Conservation (phyloP, 495 filamentous ascomycete genomes). For the Staphylotrichum tortipilum region DNA sequence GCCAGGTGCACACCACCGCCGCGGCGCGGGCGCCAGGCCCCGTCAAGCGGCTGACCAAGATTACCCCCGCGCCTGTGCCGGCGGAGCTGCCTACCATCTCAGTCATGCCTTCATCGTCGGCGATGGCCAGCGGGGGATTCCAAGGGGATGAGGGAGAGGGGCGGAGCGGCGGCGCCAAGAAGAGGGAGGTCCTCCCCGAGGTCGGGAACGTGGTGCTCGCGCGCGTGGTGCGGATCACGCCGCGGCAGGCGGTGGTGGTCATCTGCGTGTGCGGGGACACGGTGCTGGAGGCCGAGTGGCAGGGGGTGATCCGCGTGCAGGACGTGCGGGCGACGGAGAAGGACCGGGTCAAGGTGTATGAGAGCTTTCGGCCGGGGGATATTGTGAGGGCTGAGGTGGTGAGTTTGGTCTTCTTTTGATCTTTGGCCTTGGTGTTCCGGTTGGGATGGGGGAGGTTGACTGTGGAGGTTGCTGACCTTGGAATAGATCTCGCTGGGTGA, state of each 20-base stretch:
- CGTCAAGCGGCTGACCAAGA: slow-evolving; percentile 48
- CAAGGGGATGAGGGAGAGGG: slow-evolving; percentile 15
- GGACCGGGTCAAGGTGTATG: slow-evolving; percentile 80
- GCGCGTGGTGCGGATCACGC: slow-evolving; percentile 72
- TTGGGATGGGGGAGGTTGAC: neutral
- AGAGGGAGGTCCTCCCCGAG: slow-evolving; percentile 67
- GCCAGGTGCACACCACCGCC: slow-evolving; percentile 45
- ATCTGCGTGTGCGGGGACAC: slow-evolving; percentile 71
- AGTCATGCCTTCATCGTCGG: slow-evolving; percentile 18
- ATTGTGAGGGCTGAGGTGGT: slow-evolving; percentile 82
- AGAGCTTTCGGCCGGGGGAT: slow-evolving; percentile 89
- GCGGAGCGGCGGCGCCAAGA: no score
- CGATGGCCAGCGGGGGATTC: slow-evolving; percentile 12
- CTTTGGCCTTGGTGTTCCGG: neutral
- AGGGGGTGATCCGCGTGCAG: slow-evolving; percentile 62
- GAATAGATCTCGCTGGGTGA: slow-evolving; percentile 79
- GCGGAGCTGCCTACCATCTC: slow-evolving; percentile 33
- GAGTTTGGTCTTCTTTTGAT: slow-evolving; percentile 30
- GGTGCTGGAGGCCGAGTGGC: slow-evolving; percentile 51
- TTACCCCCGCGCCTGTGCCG: slow-evolving; percentile 27
- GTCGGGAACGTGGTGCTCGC: slow-evolving; percentile 75
- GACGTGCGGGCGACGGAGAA: slow-evolving; percentile 94
- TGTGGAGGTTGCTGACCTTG: neutral
- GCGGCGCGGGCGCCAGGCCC: slow-evolving; percentile 45
- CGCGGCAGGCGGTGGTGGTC: slow-evolving; percentile 69